Conservation (phyloP, 768 basidiomycete genomes). For the Serpula lacrymans region DNA sequence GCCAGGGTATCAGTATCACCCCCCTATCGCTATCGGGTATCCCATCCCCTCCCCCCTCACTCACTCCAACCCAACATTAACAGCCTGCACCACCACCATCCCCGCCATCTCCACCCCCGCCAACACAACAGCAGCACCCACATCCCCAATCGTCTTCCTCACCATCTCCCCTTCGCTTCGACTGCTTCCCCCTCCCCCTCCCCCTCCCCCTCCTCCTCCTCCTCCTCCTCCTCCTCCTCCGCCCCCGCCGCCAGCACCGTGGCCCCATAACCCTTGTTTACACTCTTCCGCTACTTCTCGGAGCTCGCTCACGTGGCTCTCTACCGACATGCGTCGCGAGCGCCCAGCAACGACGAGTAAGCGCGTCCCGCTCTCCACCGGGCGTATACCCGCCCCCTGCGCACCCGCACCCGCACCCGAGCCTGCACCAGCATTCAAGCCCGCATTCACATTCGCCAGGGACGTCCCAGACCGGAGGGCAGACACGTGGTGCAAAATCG, state of each 20-base stretch:
- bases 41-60: background rate
- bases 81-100: slow-evolving; percentile 68
- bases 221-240: too few relatives aligned
- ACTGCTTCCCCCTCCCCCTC: too few relatives aligned
- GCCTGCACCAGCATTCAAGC: too few relatives aligned
- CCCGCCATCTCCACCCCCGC: slow-evolving; percentile 50
- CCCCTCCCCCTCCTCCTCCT: too few relatives aligned
- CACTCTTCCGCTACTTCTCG: slow-evolving; percentile 56
- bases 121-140: slow-evolving; percentile 75
- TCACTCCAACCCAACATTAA: slow-evolving; percentile 24
- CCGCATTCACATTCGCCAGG: too few relatives aligned
- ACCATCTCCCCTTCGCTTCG: slow-evolving; percentile 33
- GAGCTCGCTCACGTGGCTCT: slow-evolving; percentile 71
- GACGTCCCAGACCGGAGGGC: slow-evolving; percentile 12
- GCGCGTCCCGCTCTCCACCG: slow-evolving; percentile 26
- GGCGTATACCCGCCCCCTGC: too few relatives aligned
- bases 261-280: too few relatives aligned
- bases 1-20: too few relatives aligned
- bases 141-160: slow-evolving; percentile 82
- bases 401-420: too few relatives aligned
- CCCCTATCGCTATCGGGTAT: too few relatives aligned
- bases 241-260: too few relatives aligned
- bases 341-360: slow-evolving; percentile 72
- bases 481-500: slow-evolving; percentile 43
- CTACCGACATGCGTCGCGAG: slow-evolving; percentile 67